Conservation (phyloP, 768 basidiomycete genomes). For the Artomyces pyxidatus region DNA sequence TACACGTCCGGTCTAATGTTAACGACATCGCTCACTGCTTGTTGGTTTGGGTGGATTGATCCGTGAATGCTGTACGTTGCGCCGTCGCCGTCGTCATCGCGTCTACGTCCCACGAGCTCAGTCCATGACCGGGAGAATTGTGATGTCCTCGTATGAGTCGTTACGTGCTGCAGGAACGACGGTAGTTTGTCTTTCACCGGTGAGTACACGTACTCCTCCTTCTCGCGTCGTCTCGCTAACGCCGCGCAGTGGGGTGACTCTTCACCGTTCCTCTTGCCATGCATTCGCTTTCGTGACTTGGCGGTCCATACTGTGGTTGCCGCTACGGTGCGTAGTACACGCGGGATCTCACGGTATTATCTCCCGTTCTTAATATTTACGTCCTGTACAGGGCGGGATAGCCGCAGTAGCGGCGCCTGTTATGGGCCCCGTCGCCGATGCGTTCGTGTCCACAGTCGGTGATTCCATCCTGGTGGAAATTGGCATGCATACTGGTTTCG, state of each 20-base stretch:
- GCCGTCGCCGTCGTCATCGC: neutral
- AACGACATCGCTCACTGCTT: neutral
- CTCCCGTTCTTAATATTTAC: neutral
- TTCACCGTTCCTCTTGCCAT: constrained; percentile 52
- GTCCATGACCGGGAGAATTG: constrained; percentile 57
- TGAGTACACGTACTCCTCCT: constrained; percentile 22
- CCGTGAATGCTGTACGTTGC: no score
- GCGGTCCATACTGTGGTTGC: constrained; percentile 53
- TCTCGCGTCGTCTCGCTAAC: neutral
- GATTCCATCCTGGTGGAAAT: constrained; percentile 53
- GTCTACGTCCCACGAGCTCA: constrained; percentile 17
- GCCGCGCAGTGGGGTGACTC: constrained; percentile 51
- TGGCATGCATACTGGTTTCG: constrained; percentile 47
- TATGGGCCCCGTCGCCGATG: constrained; percentile 50
- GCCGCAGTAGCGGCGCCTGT: constrained; percentile 39
- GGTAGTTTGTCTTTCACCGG: constrained; percentile 54
- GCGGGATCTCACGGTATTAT: neutral
- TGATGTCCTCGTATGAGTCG: constrained; percentile 57
- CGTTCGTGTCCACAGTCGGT: constrained; percentile 40
- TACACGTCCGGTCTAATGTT: no score
- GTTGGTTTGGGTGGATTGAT: no score
- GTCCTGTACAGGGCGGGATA: constrained; percentile 28
- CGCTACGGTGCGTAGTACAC: constrained; percentile 44
- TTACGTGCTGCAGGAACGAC: constrained; percentile 50
- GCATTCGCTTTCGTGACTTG: constrained; percentile 55